Evolutionary conservation across 208 protist species (phyloP), one percentile per base, ranked within the genome.

Genomic region (Trypanosoma scelopori): DNA sequence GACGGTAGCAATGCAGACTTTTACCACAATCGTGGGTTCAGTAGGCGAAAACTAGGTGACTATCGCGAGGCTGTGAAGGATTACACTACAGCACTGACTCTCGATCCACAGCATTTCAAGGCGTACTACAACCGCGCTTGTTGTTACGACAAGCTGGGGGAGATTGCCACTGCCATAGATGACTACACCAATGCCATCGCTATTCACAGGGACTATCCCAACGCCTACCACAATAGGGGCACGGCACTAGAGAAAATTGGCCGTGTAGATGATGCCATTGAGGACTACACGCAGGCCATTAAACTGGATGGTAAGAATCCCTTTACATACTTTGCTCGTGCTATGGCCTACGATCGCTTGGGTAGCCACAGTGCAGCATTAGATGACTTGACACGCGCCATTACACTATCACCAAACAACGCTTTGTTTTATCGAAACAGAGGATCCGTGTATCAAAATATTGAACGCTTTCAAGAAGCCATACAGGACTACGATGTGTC

Each of bases 41-140:
- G 73, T 42, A 61, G 78, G 37, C 75, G 84, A 11, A 91, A 94
- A 68, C 52, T 86, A 67, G 65, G 73, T 30, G 32, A 78, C 28
- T 83, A 69, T 50, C 32, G 66, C 23, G 65, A 63, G 11, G 84
- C 85, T 22, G 74, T 90, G 23, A 55, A 57, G 23, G 86, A 92
- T 55, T 97, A 95, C 79, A 84, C 78, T 2, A 60, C 37, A 13
- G 82, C 87, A 23, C 81, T 96, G 39, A 59, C 55, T 1, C 12
- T 97, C 4, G 80, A 97, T 70, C 67, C 78, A 0, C 45, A 70
- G 13, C 91, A 97, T 65, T 96, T 98, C 77, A 97, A 97, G 64
- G 89, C 94, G 13, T 81, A 84, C 74, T 97, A 96, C 73, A 98
- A 98, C 80, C 77, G 93, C 22, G 96, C 88, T n/a, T 96, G 90